A percentile compares a stretch with the other conserved stretches of the same genome.
phyloP scores from a whole-genome alignment of 495 filamentous ascomycete species.

The Penicillium soppii region DNA sequence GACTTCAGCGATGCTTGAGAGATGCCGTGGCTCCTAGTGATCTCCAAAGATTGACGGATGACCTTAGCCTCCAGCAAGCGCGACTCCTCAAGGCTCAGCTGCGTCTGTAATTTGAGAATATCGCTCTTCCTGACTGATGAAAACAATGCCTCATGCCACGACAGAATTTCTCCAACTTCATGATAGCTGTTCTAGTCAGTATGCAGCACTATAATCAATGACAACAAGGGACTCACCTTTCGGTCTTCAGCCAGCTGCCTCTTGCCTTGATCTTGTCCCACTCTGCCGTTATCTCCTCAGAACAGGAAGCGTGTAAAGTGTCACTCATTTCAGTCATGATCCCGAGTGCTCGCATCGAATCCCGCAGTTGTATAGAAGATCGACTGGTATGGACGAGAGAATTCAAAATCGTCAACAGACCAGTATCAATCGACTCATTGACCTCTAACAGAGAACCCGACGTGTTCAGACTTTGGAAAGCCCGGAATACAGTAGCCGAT shows the following conservation, averaged over 20 bases:
- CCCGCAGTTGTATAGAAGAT: slow-evolving; percentile 59
- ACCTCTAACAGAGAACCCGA: slow-evolving; percentile 54
- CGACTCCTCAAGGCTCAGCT: slow-evolving; percentile 58
- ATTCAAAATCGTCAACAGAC: slow-evolving; percentile 62
- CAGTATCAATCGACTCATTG: slow-evolving; percentile 54
- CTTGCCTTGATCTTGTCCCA: slow-evolving; percentile 63
- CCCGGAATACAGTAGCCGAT: slow-evolving; percentile 70
- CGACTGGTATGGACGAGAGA: slow-evolving; percentile 54
- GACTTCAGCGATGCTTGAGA: slow-evolving; percentile 83
- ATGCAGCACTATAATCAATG: slow-evolving; percentile 15
- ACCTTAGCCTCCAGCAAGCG: slow-evolving; percentile 69
- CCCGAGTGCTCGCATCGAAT: slow-evolving; percentile 68
- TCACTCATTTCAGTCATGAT: slow-evolving; percentile 81
- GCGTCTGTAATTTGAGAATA: slow-evolving; percentile 57
- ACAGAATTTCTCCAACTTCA: slow-evolving; percentile 78
- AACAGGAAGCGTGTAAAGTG: slow-evolving; percentile 57
- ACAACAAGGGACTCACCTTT: slow-evolving; percentile 57
- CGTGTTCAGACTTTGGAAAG: slow-evolving; percentile 76
- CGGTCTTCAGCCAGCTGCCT: slow-evolving; percentile 74
- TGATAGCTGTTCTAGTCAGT: slow-evolving; percentile 59
- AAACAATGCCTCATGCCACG: slow-evolving; percentile 77
- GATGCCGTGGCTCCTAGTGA: slow-evolving; percentile 74
- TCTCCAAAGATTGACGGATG: slow-evolving; percentile 68
- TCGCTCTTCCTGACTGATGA: slow-evolving; percentile 71
- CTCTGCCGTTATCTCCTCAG: slow-evolving; percentile 58